Evolutionary conservation across 75 land plant species (phyloP), one percentile per base, ranked within the genome.

Genomic region (Pinus taeda): DNA sequence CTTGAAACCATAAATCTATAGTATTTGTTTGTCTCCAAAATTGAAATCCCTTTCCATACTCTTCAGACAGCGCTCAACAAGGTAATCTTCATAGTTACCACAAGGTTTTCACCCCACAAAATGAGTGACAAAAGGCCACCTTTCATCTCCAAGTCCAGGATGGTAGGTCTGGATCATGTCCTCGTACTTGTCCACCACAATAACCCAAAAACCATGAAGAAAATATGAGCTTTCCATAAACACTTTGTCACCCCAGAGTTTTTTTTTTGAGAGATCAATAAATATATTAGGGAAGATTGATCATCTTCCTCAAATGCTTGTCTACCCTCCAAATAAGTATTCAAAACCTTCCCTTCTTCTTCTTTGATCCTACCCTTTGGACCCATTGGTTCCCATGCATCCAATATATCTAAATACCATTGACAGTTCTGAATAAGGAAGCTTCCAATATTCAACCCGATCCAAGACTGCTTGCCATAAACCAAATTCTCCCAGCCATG

Each of bases 21-120:
- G 78, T 29, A 93, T 86, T 72, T 93, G 95, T 60, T 93, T 93
- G 71, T 93, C 95, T 3, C 89, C 95, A 78, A 93, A 93, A 73
- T 91, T 92, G 75, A 91, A 92, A 0, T 93, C 93, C 69, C 95
- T 75, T 78, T 92, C 93, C 95, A 93, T 93, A 79, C 88, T 94
- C 61, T 81, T 89, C 76, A 91, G 24, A 63, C 95, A 93, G 67
- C 83, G 83, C 85, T 90, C 91, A 30, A 83, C 83, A 4, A 90
- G 85, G 79, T 91, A 90, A 83, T 93, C 95, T 24, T 87, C 93
- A 67, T 89, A 90, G 74, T 86, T 87, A 9, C 93, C 87, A 80
- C 93, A 93, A 53, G 92, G 96, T 78, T 92, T 93, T 82, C 96
- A 93, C 11, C 96, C 96, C 62, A 93, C 94, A 75, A 93, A 92